phyloP scores from a whole-genome alignment of 768 basidiomycete genomes.

The Serendipita indica region DNA sequence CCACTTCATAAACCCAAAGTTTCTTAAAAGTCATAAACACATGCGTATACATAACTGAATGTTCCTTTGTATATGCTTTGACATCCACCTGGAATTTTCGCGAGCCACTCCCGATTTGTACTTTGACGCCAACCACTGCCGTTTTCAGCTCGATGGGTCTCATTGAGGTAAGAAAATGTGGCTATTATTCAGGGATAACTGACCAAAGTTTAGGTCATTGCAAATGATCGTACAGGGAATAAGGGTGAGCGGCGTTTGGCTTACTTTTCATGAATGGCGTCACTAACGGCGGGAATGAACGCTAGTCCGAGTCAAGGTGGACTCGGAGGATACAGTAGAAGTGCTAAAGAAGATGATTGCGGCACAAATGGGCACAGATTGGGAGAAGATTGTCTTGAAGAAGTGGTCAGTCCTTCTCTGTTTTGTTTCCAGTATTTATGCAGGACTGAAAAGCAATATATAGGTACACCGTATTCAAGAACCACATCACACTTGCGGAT shows the following conservation, averaged over 20 bases:
- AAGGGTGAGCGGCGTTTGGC: slow-evolving; percentile 49
- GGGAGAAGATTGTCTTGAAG: slow-evolving; percentile 79
- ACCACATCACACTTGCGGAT: slow-evolving; percentile 84
- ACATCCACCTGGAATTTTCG: too few relatives aligned
- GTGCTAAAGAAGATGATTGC: slow-evolving; percentile 95
- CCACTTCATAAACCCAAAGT: background rate
- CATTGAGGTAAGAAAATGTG: slow-evolving; percentile 20
- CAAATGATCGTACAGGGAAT: slow-evolving; percentile 87
- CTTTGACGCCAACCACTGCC: background rate
- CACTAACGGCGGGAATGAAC: too few relatives aligned
- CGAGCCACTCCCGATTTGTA: background rate
- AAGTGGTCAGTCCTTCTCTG: slow-evolving; percentile 57
- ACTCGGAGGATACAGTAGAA: slow-evolving; percentile 88
- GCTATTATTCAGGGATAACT: background rate
- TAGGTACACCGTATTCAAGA: slow-evolving; percentile 93
- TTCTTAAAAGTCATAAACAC: too few relatives aligned
- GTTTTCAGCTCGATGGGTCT: slow-evolving; percentile 18
- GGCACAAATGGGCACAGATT: slow-evolving; percentile 84
- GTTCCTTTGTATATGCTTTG: too few relatives aligned
- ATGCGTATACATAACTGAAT: too few relatives aligned
- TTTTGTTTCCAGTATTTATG: background rate
- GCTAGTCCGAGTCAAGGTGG: slow-evolving; percentile 88
- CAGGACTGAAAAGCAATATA: background rate
- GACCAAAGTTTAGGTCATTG: slow-evolving; percentile 51
- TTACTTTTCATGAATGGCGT: too few relatives aligned